Evolutionary conservation across 139 green algal species (phyloP).

Genomic region (Eudorina sp.): DNA sequence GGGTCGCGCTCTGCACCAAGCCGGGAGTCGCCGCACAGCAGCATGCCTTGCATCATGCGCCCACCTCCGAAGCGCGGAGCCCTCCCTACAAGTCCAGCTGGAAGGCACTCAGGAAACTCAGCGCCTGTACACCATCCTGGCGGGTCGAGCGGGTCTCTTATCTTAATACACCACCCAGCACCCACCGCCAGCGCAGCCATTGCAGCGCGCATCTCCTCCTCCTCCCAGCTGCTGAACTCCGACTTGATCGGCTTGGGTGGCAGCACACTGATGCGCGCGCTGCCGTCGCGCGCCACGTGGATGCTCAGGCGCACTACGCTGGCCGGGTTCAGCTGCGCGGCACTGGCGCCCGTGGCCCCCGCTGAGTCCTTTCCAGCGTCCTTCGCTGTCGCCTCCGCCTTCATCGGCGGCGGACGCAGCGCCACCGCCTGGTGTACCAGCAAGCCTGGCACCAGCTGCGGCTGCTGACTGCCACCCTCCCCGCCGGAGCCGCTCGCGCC

Average conservation of each 20-base stretch:
- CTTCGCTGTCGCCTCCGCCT: not conserved
- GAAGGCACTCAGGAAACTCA: too few species aligned
- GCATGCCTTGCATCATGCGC: too few species aligned
- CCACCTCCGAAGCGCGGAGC: too few species aligned
- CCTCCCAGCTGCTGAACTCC: constrained; percentile 39
- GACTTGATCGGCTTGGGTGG: constrained; percentile 26
- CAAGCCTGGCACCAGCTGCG: constrained; percentile 18
- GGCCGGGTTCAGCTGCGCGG: constrained; percentile 16
- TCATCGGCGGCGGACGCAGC: constrained; percentile 48
- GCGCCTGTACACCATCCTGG: too few species aligned
- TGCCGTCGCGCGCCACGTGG: constrained; percentile 30
- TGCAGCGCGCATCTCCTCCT: constrained; percentile 47
- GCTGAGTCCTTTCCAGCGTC: not conserved
- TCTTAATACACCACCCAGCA: not conserved
- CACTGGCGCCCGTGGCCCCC: not conserved
- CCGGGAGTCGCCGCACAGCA: too few species aligned
- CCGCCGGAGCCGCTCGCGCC: not conserved
- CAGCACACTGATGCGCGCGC: constrained; percentile 38
- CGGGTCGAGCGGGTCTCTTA: too few species aligned
- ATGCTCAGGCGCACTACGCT: constrained; percentile 43
- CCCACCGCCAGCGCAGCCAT: constrained; percentile 44
- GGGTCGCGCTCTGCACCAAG: too few species aligned
- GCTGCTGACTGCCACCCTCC: not conserved
- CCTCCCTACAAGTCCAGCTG: too few species aligned
- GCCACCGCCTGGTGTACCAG: constrained; percentile 65